Conservation (phyloP, 2,329 filamentous ascomycete genomes). For the Penicillium palitans region DNA sequence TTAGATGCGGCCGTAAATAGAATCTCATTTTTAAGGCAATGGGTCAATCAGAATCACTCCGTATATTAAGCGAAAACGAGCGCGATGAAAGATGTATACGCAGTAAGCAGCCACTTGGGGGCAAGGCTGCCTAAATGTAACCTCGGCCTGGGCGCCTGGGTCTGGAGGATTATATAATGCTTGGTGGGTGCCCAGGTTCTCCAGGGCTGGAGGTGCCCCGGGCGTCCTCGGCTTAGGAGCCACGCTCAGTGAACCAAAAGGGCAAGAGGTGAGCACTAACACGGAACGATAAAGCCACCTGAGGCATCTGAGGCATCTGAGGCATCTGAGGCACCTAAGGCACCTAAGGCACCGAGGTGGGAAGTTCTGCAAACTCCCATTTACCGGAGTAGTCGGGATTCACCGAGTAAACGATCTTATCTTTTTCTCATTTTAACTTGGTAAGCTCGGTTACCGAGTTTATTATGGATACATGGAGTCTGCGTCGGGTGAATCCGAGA, state of each 20-base stretch:
- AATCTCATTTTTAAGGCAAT: background rate
- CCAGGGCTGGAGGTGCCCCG: background rate
- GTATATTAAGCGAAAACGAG: background rate
- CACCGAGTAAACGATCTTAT: constrained; percentile 8
- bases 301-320: background rate
- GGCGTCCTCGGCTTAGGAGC: background rate
- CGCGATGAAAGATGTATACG: background rate
- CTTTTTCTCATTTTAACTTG: constrained; percentile 12
- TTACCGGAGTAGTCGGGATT: background rate
- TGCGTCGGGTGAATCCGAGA: constrained; percentile 9
- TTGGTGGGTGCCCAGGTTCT: background rate
- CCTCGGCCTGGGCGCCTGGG: background rate
- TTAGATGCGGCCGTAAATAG: background rate
- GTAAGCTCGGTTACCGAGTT: constrained; percentile 22
- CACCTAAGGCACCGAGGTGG: background rate
- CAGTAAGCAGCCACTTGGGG: background rate
- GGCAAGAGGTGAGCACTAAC: background rate
- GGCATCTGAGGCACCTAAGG: background rate
- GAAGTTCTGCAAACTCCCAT: background rate
- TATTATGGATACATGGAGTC: constrained; percentile 23
- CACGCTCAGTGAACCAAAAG: background rate
- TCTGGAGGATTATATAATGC: background rate
- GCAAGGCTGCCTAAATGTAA: background rate
- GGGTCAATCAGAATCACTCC: background rate
- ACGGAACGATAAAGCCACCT: too few species aligned